Base-by-base conservation (phyloP, 768 basidiomycete species). In the Mycena venus region DNA sequence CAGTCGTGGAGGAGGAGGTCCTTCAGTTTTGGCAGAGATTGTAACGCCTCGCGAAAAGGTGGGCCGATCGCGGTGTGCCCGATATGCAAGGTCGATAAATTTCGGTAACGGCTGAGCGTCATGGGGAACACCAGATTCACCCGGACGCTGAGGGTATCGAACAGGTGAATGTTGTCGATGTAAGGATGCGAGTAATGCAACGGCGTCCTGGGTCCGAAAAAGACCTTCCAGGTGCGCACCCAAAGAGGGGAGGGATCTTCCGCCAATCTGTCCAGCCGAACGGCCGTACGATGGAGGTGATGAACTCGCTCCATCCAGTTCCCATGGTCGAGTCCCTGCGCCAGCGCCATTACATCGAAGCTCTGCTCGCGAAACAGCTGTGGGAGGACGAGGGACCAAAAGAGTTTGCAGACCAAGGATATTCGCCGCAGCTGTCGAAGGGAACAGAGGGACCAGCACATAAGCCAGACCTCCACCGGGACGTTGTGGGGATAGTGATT, bases 231-330 rank as follows among this genome's bases (percentile, higher is more conserved):
- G 42, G 9, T 42, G 42, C 19, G 15, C 7, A 42, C 42, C 7
- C 7, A 42, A 9, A 17, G 15, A 42, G 42, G 42, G 42, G 15
- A 25, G 12, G 29, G 56, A n/a, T 12, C 21, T 19, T 68, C 67
- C 14, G 23, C 25, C 27, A 68, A 12, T 59, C 23, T 58, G 2
- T 68, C 67, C 55, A 68, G 8, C 31, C 67, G 55, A 21, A 59
- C 42, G 4, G 67, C 67, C 4, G 56, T 68, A 0, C 67, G 53
- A 47, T 68, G 67, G 9, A 68, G 67, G n/a, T 21, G 67, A 14
- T n/a, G n/a, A n/a, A n/a, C n/a, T n/a, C n/a, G n/a, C n/a, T n/a
- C n/a, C n/a, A n/a, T n/a, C n/a, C n/a, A 68, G 42, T 58, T 59
- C 2, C 5, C 9, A 14, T n/a, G 51, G 38, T 14, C 7, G 11